These are phyloP conservation scores for Fusarium longipes DNA, from an alignment of 2,329 filamentous ascomycete genomes.

Conservation along the genomic window DNA sequence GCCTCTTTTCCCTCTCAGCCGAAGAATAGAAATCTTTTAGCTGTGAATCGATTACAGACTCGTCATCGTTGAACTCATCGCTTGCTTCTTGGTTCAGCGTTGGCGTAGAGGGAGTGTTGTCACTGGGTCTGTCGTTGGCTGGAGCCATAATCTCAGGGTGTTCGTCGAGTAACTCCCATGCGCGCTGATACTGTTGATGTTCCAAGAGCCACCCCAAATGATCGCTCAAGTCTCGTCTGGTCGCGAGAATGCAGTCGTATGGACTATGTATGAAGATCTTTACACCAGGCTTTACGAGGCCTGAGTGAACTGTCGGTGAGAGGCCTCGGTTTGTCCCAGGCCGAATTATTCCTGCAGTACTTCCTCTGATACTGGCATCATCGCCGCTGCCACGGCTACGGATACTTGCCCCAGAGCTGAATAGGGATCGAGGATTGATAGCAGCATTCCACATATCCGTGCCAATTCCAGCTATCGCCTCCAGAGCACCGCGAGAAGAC, in stretches of 20 bases:
- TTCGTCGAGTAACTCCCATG: slow-evolving; percentile 89
- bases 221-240: slow-evolving; percentile 86
- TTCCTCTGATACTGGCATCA: slow-evolving; percentile 63
- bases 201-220: slow-evolving; percentile 88
- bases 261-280: slow-evolving; percentile 96
- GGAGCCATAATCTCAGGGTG: slow-evolving; percentile 78
- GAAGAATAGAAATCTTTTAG: slow-evolving; percentile 69
- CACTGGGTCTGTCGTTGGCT: slow-evolving; percentile 53
- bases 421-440: slow-evolving; percentile 85
- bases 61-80: slow-evolving; percentile 81
- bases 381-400: slow-evolving; percentile 71
- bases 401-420: slow-evolving; percentile 87
- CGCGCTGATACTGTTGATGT: slow-evolving; percentile 81
- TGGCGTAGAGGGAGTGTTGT: slow-evolving; percentile 56
- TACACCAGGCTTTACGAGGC: slow-evolving; percentile 65
- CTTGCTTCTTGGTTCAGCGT: slow-evolving; percentile 54
- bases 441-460: slow-evolving; percentile 91
- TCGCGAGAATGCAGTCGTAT: slow-evolving; percentile 94
- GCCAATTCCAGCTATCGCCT: slow-evolving; percentile 77
- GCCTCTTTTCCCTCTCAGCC: slow-evolving; percentile 86
- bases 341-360: slow-evolving; percentile 48
- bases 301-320: slow-evolving; percentile 60
- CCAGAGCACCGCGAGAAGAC: slow-evolving; percentile 78
- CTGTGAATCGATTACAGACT: slow-evolving; percentile 66
- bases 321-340: slow-evolving; percentile 43